Conservation (phyloP, 106 monocot genomes). For the Cymbidium sinense region DNA sequence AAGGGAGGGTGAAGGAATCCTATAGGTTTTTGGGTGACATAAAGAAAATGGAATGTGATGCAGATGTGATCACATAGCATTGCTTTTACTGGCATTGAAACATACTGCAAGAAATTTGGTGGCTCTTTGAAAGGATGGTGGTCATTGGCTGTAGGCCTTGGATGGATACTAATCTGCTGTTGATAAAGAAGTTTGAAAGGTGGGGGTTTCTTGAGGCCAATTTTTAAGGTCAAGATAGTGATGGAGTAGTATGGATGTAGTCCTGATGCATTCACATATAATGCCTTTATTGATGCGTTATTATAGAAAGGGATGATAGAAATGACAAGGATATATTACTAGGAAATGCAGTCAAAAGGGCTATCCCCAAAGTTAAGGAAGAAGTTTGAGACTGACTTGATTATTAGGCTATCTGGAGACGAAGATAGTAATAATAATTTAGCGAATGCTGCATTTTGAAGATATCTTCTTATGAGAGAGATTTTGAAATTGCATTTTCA, state of each 20-base stretch:
- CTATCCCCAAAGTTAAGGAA: too few relatives aligned
- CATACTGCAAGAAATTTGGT: constrained; percentile 46
- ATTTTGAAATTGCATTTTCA: too few relatives aligned
- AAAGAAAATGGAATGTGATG: too few relatives aligned
- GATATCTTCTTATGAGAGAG: too few relatives aligned
- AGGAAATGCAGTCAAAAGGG: too few relatives aligned
- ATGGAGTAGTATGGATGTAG: constrained; percentile 70
- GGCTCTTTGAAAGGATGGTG: constrained; percentile 66
- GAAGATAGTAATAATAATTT: too few relatives aligned
- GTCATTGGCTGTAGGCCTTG: constrained; percentile 46
- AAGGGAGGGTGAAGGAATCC: constrained; percentile 60
- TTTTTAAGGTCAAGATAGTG: constrained; percentile 57
- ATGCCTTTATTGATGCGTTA: constrained; percentile 80
- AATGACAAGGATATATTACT: constrained; percentile 74
- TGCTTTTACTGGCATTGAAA: constrained; percentile 57
- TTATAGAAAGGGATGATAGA: constrained; percentile 84
- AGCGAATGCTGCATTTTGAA: too few relatives aligned
- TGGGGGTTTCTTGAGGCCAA: constrained; percentile 89
- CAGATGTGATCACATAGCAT: constrained; percentile 73
- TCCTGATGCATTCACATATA: constrained; percentile 81
- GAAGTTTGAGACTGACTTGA: too few relatives aligned
- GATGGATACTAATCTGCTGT: constrained; percentile 85
- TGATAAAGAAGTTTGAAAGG: constrained; percentile 82
- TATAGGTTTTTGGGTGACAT: too few relatives aligned
- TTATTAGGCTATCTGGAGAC: too few relatives aligned